phyloP scores from a whole-genome alignment of 2,329 filamentous ascomycete genomes.

The Xylariales sp. region DNA sequence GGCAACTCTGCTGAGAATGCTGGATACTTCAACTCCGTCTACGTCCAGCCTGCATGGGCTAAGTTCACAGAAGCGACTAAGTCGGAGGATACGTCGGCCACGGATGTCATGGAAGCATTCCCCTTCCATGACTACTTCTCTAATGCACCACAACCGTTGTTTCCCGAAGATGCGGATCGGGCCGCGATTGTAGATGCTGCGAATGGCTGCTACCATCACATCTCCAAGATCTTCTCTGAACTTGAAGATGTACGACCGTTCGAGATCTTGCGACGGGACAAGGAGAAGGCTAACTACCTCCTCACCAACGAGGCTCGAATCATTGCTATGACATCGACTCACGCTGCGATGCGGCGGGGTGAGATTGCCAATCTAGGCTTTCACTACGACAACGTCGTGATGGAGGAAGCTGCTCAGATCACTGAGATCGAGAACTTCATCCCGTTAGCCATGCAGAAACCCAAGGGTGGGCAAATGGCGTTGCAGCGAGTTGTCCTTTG shows the following conservation, averaged over 20 bases:
- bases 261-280: conserved; percentile 81
- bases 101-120: conserved; percentile 68
- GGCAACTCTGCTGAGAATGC: conserved; percentile 95
- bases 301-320: conserved; percentile 95
- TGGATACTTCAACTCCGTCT: conserved; percentile 92
- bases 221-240: conserved; percentile 85
- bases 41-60: conserved; percentile 82
- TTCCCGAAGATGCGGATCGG: conserved; percentile 61
- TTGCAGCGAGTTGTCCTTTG: conserved; percentile 87
- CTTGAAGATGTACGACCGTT: conserved; percentile 92
- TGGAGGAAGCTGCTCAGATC: conserved; percentile 98
- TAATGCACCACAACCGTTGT: conserved; percentile 80
- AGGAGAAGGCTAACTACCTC: conserved; percentile 94
- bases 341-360: conserved; percentile 87
- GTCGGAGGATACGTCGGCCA: conserved; percentile 48
- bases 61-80: conserved; percentile 69
- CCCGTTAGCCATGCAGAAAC: conserved; percentile 85
- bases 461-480: conserved; percentile 65
- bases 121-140: conserved; percentile 87
- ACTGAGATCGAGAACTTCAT: conserved; percentile 98
- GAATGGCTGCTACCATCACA: conserved; percentile 80
- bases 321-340: conserved; percentile 97
- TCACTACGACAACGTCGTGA: conserved; percentile 94
- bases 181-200: conserved; percentile 70
- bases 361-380: conserved; percentile 93